Evolutionary conservation across 306 rosid species (phyloP).

Genomic region (Acacia acuminata): DNA sequence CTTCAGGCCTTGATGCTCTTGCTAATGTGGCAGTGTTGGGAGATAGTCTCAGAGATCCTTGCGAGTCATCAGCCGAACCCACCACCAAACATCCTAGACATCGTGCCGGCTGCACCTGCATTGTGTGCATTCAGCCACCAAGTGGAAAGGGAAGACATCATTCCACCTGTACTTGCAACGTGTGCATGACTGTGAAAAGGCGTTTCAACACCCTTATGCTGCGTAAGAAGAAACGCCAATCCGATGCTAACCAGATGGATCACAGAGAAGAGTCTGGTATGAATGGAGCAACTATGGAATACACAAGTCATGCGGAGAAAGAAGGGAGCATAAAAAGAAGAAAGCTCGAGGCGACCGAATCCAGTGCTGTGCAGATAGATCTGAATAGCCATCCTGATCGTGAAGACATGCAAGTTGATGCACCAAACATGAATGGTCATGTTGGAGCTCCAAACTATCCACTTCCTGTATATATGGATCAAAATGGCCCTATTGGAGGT

Average conservation of each 20-base stretch:
- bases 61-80: constrained; percentile 60
- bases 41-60: constrained; percentile 58
- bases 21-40: constrained; percentile 90
- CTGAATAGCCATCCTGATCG: constrained; percentile 76
- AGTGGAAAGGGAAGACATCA: constrained; percentile 95
- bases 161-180: constrained; percentile 87
- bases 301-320: constrained; percentile 37
- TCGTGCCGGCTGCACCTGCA: constrained; percentile 94
- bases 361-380: constrained; percentile 65
- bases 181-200: constrained; percentile 90
- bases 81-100: constrained; percentile 94
- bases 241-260: constrained; percentile 47
- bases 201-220: constrained; percentile 92
- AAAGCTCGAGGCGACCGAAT: constrained; percentile 49
- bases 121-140: constrained; percentile 95
- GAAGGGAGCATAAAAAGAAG: constrained; percentile 40
- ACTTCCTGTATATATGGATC: constrained; percentile 37
- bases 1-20: constrained; percentile 88
- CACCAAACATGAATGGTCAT: constrained; percentile 42
- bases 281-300: constrained; percentile 43
- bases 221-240: constrained; percentile 84
- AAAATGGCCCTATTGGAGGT: constrained; percentile 41
- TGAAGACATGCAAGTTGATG: constrained; percentile 52
- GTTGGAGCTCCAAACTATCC: constrained; percentile 42
- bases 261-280: constrained; percentile 40